Base-by-base conservation (phyloP, 768 basidiomycete species). In the Phylloporus arenicola region DNA sequence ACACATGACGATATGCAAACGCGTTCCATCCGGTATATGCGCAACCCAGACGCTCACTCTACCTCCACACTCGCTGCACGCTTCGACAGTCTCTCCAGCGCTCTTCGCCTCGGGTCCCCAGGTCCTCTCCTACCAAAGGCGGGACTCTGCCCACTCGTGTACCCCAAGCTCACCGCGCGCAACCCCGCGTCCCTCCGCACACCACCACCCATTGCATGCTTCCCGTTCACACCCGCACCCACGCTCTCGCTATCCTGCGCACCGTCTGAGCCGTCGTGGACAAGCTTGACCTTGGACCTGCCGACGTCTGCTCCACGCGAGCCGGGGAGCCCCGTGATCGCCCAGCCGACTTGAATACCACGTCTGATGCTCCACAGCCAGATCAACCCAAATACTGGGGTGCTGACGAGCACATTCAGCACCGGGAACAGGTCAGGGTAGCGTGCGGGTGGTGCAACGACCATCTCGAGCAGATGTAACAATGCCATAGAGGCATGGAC, bases 351-450 rank as follows among this genome's bases (percentile, higher is more conserved):
- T 59, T 94, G 84, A 20, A 92, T 63, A 19, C 86, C 79, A 42
- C 87, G 83, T 56, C 84, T 86, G 64, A 92, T 82, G 44, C 88
- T 89, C 92, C 92, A 96, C 14, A 92, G 61, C 89, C 89, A 97
- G n/a, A 80, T 75, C 25, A 90, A 64, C 7, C 74, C 78, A 63
- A 97, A 95, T 16, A 95, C 81, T 1, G 82, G 85, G 2, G 85
- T 86, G 61, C 84, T 83, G 40, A 93, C 62, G 14, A 92, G 77
- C 3, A 92, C 83, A 64, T 96, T 97, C 34, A 92, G 72, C 1
- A 94, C 91, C 0, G 86, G 72, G 64, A 81, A 96, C 35, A 96
- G 67, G 65, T 95, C 91, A 0, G 91, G 94, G 56, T 91, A 88
- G 52, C 85, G 83, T 6, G 76, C 59, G 4, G 92, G 91, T 8